Evolutionary conservation across 208 protist species (phyloP).

Genomic region (Plasmodiophora brassicae): DNA sequence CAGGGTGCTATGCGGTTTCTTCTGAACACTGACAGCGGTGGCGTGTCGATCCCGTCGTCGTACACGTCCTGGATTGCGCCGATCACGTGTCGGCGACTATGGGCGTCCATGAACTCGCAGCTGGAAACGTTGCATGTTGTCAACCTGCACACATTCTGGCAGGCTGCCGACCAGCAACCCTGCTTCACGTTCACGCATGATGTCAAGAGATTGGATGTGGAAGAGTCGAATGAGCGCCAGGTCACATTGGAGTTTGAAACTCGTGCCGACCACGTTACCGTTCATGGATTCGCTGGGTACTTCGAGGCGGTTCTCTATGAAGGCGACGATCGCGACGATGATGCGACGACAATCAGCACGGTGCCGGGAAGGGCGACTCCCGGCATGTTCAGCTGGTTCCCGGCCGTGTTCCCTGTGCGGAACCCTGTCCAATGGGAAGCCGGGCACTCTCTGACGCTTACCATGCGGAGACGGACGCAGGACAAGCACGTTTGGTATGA

Average conservation of each 20-base stretch:
- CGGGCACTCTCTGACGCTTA: not conserved
- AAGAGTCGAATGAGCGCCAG: not conserved
- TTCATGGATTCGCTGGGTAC: slow-evolving; percentile 79
- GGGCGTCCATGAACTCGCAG: not conserved
- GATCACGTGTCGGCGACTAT: slow-evolving; percentile 54
- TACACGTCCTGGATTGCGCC: slow-evolving; percentile 75
- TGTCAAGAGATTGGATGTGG: not conserved
- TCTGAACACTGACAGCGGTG: not conserved
- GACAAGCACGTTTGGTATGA: slow-evolving; percentile 77
- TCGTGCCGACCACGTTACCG: slow-evolving; percentile 45
- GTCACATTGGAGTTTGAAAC: not conserved
- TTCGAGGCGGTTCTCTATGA: slow-evolving; percentile 62
- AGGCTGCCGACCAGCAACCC: not conserved
- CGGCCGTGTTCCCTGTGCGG: slow-evolving; percentile 69
- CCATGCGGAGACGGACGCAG: slow-evolving; percentile 44
- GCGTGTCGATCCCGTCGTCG: slow-evolving; percentile 67
- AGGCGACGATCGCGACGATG: not conserved
- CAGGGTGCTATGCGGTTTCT: slow-evolving; percentile 78
- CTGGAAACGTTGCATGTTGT: slow-evolving; percentile 28
- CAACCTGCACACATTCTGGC: not conserved
- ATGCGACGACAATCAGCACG: slow-evolving; percentile 41
- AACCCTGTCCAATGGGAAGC: slow-evolving; percentile 37
- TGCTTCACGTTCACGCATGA: slow-evolving; percentile 20
- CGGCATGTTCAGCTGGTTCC: slow-evolving; percentile 85
- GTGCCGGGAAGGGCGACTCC: slow-evolving; percentile 61